Conservation (phyloP, 257 asterid genomes). For the Handroanthus guayacan region DNA sequence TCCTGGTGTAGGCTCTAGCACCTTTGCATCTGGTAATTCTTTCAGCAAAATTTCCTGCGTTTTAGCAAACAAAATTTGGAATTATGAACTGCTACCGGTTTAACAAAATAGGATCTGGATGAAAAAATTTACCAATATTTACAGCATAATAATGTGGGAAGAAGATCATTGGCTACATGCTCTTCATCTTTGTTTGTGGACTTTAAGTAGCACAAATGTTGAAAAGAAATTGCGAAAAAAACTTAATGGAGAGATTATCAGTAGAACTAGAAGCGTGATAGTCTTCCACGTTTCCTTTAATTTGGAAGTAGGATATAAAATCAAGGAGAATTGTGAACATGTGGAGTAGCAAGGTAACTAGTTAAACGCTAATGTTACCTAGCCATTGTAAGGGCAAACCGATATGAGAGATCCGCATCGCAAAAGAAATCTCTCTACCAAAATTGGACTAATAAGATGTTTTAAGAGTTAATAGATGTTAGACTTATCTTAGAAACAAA, state of each 20-base stretch:
- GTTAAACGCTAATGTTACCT: no score
- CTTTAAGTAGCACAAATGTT: not conserved
- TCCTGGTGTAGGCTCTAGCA: slow-evolving; percentile 79
- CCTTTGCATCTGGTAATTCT: slow-evolving; percentile 68
- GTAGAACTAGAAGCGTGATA: not conserved
- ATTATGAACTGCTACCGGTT: not conserved
- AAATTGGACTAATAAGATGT: no score
- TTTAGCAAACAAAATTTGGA: not conserved
- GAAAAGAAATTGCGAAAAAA: no score
- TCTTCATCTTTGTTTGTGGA: no score
- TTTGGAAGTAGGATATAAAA: no score
- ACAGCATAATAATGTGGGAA: not conserved
- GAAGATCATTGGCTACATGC: no score
- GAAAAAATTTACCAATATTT: not conserved
- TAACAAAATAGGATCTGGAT: not conserved
- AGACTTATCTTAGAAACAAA: no score
- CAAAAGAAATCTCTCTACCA: not conserved
- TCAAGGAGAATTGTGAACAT: no score
- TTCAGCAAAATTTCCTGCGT: slow-evolving; percentile 68
- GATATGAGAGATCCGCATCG: no score
- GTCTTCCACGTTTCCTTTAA: not conserved
- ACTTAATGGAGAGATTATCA: not conserved
- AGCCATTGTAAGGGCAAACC: no score
- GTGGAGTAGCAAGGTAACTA: no score
- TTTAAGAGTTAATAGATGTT: no score